A percentile compares a stretch with the other conserved stretches of the same genome.
phyloP scores from a whole-genome alignment of 768 basidiomycete genomes.

The Tylopilus plumbeoviolaceoides region DNA sequence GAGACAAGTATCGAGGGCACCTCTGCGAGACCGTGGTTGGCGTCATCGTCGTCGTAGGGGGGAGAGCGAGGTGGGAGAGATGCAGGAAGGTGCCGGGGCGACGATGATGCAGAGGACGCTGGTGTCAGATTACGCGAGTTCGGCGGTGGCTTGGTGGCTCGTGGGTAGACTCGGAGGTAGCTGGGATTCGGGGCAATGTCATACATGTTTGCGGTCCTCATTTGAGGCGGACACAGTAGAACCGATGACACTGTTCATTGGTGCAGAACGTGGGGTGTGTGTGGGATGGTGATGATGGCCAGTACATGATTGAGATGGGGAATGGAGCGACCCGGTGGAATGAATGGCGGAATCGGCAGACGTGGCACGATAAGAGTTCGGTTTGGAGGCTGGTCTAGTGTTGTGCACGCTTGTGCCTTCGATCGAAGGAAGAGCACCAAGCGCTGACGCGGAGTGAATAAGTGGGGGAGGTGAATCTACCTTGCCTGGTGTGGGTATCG shows the following conservation, averaged over 20 bases:
- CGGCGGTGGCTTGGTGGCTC: slow-evolving; percentile 29
- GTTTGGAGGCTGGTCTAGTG: slow-evolving; percentile 16
- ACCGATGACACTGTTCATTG: slow-evolving; percentile 7
- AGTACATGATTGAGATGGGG: slow-evolving; percentile 23
- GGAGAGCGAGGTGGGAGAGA: slow-evolving; percentile 26
- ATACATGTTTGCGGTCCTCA: slow-evolving; percentile 22
- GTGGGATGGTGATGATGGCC: slow-evolving; percentile 6
- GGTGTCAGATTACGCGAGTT: slow-evolving; percentile 51
- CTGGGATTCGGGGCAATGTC: slow-evolving; percentile 15
- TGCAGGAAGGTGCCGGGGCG: slow-evolving; percentile 43
- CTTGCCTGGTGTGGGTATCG: slow-evolving; percentile 19
- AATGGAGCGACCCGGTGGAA: slow-evolving; percentile 12
- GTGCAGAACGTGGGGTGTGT: slow-evolving; percentile 14
- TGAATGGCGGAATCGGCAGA: slow-evolving; percentile 25
- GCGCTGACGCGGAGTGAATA: slow-evolving; percentile 39
- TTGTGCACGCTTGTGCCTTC: slow-evolving; percentile 8
- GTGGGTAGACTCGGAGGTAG: slow-evolving; percentile 5
- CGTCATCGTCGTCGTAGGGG: slow-evolving; percentile 39
- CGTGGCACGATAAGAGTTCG: slow-evolving; percentile 20
- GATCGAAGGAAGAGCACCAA: slow-evolving; percentile 35
- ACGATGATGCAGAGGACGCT: slow-evolving; percentile 54
- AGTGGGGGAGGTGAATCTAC: slow-evolving; percentile 25
- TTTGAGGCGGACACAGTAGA: slow-evolving; percentile 25
- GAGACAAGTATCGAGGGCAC: slow-evolving; percentile 39
- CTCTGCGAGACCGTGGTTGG: slow-evolving; percentile 40